Evolutionary conservation across 2,329 filamentous ascomycete species (phyloP).

Genomic region (Pyrenochaeta sp.): DNA sequence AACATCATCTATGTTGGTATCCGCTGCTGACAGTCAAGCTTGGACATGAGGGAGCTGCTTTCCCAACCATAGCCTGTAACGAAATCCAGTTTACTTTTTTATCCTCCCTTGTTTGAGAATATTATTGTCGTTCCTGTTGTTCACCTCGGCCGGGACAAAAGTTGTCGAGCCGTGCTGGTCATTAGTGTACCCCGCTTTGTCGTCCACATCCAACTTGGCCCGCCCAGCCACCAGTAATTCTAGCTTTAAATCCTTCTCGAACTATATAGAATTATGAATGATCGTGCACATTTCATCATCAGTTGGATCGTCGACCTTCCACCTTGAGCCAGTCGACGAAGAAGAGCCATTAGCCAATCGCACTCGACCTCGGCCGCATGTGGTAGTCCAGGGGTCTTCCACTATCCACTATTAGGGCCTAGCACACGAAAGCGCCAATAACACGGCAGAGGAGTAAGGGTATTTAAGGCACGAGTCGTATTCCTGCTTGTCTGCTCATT

Average conservation of each 20-base stretch:
- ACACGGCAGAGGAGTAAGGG: conserved; percentile 6
- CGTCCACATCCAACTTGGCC: not conserved
- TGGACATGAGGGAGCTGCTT: too few species aligned
- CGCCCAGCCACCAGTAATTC: not conserved
- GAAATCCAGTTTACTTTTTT: too few species aligned
- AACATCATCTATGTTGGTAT: too few species aligned
- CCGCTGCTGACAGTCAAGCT: too few species aligned
- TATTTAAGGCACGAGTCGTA: conserved; percentile 21
- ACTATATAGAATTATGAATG: not conserved
- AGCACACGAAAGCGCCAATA: conserved; percentile 7
- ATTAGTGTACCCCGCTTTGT: too few species aligned
- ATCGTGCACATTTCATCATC: not conserved
- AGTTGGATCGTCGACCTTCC: not conserved
- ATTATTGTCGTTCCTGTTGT: too few species aligned
- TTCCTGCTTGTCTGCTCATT: conserved; percentile 7
- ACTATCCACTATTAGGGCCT: conserved; percentile 10
- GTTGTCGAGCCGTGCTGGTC: too few species aligned
- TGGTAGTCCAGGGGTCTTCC: conserved; percentile 2
- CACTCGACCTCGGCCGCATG: conserved; percentile 13
- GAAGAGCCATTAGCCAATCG: conserved; percentile 16
- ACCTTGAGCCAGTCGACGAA: not conserved
- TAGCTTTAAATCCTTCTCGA: not conserved
- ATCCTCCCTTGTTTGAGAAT: too few species aligned
- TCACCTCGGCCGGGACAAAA: too few species aligned
- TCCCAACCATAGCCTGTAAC: too few species aligned